These are phyloP conservation scores for Aegilops tauschii DNA, from an alignment of 176 grass and related monocot genomes.

Conservation along the genomic window DNA sequence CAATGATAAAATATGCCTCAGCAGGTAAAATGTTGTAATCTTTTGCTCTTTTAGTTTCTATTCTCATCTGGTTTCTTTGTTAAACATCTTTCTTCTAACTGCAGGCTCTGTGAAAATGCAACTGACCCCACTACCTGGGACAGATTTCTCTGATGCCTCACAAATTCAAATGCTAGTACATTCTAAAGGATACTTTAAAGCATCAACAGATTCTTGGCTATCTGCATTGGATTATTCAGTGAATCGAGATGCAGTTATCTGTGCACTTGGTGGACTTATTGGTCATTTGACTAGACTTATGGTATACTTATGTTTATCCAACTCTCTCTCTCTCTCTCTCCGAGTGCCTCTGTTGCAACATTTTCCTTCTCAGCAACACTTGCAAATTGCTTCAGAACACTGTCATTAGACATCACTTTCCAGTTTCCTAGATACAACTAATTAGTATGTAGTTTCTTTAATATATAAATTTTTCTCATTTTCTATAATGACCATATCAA, in stretches of 20 bases:
- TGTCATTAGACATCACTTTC: not conserved
- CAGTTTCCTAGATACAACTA: not conserved
- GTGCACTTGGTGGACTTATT: constrained; percentile 81
- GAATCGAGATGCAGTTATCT: constrained; percentile 62
- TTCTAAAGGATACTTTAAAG: constrained; percentile 84
- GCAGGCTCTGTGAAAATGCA: constrained; percentile 81
- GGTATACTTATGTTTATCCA: constrained; percentile 45
- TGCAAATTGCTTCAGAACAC: constrained; percentile 11
- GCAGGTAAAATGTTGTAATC: constrained; percentile 44
- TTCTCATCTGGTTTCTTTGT: not conserved
- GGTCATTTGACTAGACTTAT: constrained; percentile 81
- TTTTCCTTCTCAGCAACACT: not conserved
- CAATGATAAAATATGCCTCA: constrained; percentile 82
- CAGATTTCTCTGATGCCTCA: constrained; percentile 61
- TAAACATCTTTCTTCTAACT: constrained; percentile 26
- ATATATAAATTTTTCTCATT: not conserved
- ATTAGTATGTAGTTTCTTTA: not conserved
- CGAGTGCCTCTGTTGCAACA: not conserved
- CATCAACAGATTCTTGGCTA: constrained; percentile 62
- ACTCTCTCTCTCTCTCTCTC: not conserved
- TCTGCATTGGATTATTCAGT: constrained; percentile 53
- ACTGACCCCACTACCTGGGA: constrained; percentile 47
- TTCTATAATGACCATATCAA: not conserved
- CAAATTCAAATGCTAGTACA: constrained; percentile 58
- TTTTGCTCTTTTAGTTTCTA: not conserved